Percentiles rank a stretch among this genome's conserved stretches.
Evolutionary conservation across 2,329 filamentous ascomycete species (phyloP).

Genomic region (Cladosporium sp.): DNA sequence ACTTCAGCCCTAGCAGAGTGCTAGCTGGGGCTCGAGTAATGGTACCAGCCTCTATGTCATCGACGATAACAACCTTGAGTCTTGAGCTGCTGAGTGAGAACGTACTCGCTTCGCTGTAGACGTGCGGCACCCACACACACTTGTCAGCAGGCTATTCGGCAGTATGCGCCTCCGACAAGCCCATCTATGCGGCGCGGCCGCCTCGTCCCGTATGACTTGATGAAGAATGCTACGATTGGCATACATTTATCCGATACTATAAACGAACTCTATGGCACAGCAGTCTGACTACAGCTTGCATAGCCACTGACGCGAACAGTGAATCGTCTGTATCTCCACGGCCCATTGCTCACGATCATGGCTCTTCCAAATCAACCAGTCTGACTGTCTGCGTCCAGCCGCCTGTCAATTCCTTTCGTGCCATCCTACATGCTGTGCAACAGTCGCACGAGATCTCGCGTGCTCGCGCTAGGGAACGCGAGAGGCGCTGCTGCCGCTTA

Average conservation of each 20-base stretch:
- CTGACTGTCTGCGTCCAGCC: background rate
- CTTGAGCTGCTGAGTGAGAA: background rate
- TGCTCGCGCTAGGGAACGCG: constrained; percentile 11
- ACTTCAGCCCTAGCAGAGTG: background rate
- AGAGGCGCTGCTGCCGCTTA: constrained; percentile 5
- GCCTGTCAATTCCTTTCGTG: constrained; percentile 12
- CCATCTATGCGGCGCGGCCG: background rate
- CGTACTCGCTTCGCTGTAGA: background rate
- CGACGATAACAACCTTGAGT: background rate
- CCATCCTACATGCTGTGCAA: constrained; percentile 1
- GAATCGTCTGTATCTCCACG: background rate
- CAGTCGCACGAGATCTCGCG: constrained; percentile 16
- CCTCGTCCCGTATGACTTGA: background rate
- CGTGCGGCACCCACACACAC: background rate
- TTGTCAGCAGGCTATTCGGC: constrained; percentile 2
- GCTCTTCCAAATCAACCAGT: background rate
- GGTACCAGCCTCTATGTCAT: background rate
- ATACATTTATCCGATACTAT: background rate
- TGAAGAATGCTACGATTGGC: background rate
- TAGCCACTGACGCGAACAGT: constrained; percentile 6
- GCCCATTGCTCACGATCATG: background rate
- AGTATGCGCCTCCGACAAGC: background rate
- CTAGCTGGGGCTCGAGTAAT: background rate
- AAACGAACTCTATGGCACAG: background rate
- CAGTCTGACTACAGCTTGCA: constrained; percentile 6